Percentiles rank a stretch among this genome's conserved stretches.
Conservation (phyloP, 352 stramenopile species). For the Phytophthora ohioensis region DNA sequence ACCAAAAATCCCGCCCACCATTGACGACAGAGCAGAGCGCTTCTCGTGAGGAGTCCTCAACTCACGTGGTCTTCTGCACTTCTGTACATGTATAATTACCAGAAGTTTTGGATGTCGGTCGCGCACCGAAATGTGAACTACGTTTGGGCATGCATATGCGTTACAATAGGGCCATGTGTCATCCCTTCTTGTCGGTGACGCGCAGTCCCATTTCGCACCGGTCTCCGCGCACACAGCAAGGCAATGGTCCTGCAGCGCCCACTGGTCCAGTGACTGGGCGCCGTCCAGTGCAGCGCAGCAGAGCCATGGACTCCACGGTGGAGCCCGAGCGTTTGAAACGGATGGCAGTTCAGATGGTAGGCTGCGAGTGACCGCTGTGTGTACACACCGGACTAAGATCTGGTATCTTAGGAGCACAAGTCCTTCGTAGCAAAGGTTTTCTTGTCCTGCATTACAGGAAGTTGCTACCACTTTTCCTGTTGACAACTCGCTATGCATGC, state of each 20-base stretch:
- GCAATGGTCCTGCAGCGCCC: background rate
- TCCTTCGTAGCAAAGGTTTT: background rate
- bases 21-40: too few species aligned
- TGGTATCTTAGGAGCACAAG: background rate
- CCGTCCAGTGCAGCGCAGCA: background rate
- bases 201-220: background rate
- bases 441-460: constrained; percentile 1
- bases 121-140: constrained; percentile 20
- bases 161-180: constrained; percentile 1
- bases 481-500: background rate
- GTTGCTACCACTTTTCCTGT: background rate
- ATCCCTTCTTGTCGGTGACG: constrained; percentile 3
- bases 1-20: too few species aligned
- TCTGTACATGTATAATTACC: too few species aligned
- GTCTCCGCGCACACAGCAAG: background rate
- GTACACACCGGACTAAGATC: background rate
- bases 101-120: background rate
- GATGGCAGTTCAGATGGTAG: constrained; percentile 2
- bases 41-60: too few species aligned
- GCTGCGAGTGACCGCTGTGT: background rate
- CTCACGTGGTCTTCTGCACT: too few species aligned
- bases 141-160: constrained; percentile 16
- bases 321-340: background rate
- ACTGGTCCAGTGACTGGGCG: background rate
- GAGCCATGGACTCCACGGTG: background rate